Base-by-base conservation (phyloP, 1,284 basidiomycete genomes). In the Rhodotorula sp. region DNA sequence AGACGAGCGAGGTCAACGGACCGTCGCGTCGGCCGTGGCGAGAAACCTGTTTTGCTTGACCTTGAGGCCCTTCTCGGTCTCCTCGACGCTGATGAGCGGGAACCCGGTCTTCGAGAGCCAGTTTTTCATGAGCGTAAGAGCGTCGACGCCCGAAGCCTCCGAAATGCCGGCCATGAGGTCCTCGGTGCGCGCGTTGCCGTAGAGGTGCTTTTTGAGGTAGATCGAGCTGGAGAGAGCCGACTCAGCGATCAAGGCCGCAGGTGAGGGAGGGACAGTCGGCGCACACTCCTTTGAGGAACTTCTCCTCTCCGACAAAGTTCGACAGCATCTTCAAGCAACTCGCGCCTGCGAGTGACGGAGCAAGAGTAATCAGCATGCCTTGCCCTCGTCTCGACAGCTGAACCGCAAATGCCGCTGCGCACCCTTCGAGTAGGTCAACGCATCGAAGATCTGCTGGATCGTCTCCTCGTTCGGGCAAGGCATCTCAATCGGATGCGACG, bases 401-500 rank as follows among this genome's bases (percentile, higher is more conserved):
- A 40, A 56, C 59, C 62, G 44, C 11, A 34, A 4, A 18, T 10
- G 2, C 4, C 4, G 13, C 16, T 20, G 30, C 26, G 13, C 26
- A 47, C 52, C 60, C 52, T 62, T 54, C 20, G 61, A 62, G 53
- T 68, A 68, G 24, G 67, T 66, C 37, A 68, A 59, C 40, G 66
- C 68, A 44, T 68, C 71, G 26, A 72, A 74, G 48, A 61, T 70
- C 54, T 70, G 71, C 54, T 70, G 64, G n/a, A 73, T 68, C 54
- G 66, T 75, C 9, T 67, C 64, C 54, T 73, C 72, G 52, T 94
- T 90, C 0, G 91, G 90, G 77, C 90, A 92, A 15, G 89, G 89
- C 28, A 97, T 92, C 81, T 99, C 93, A 77, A 99, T 92, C 1
- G 94, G 91, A 80, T 99, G 95, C 44, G 92, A 94, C 22, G 93